A percentile compares a stretch with the other conserved stretches of the same genome.
Evolutionary conservation across 1,139 yeast species (phyloP).

Genomic region (Entelexis sorbosivorans): DNA sequence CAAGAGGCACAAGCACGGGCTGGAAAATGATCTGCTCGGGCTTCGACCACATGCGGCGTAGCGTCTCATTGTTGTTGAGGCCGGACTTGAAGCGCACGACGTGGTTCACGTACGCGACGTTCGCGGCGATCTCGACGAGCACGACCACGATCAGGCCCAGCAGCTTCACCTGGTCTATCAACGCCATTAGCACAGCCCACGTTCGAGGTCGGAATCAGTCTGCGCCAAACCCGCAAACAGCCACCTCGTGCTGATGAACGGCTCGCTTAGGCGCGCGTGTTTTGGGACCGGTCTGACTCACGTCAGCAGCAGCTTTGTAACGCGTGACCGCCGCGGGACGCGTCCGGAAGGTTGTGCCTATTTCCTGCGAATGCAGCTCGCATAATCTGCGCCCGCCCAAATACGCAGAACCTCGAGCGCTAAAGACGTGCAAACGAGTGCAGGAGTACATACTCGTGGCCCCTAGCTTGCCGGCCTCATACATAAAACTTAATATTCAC

Average conservation of each 20-base stretch:
- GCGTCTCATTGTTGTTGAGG: conserved; percentile 21
- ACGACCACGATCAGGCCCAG: conserved; percentile 18
- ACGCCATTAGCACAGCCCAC: conserved; percentile 4
- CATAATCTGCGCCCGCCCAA: too few relatives aligned
- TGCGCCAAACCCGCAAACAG: neutral
- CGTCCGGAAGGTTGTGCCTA: neutral
- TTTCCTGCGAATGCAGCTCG: too few relatives aligned
- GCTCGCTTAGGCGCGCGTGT: conserved; percentile 2
- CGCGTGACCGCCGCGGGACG: neutral
- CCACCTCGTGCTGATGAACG: conserved; percentile 1
- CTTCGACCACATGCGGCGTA: conserved; percentile 25
- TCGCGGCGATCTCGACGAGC: conserved; percentile 19
- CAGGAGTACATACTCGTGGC: too few relatives aligned
- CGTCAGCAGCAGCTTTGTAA: neutral
- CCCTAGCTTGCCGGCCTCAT: too few relatives aligned
- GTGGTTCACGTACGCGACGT: conserved; percentile 22
- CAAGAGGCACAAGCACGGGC: conserved; percentile 20
- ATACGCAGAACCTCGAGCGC: too few relatives aligned
- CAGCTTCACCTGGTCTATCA: conserved; percentile 18
- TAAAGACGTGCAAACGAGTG: too few relatives aligned
- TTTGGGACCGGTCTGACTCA: neutral
- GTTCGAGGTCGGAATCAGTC: neutral
- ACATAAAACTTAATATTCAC: too few relatives aligned
- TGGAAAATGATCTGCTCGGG: conserved; percentile 22
- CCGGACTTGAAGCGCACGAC: conserved; percentile 24